Evolutionary conservation across 1,139 yeast species (phyloP).

Genomic region (Suhomyces ambrosiae): DNA sequence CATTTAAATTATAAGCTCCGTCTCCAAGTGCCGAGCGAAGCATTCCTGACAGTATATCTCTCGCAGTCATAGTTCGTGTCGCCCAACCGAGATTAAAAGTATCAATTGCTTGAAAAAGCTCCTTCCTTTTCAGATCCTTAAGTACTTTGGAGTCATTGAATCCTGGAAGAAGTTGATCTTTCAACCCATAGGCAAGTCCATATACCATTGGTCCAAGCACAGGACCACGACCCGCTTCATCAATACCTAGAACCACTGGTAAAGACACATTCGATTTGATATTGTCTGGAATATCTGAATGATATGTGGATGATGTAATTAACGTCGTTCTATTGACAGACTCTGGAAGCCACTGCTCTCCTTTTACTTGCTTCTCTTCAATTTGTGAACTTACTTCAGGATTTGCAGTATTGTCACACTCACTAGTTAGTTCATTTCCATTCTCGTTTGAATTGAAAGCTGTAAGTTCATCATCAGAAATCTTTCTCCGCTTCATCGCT

Average conservation of each 20-base stretch:
- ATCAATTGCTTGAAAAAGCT: slow-evolving; percentile 63
- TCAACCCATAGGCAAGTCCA: slow-evolving; percentile 77
- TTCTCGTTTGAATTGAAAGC: no score
- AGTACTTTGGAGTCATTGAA: slow-evolving; percentile 93
- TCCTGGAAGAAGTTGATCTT: slow-evolving; percentile 59
- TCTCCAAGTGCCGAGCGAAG: slow-evolving; percentile 55
- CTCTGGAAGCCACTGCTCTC: slow-evolving; percentile 32
- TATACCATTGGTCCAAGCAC: slow-evolving; percentile 97
- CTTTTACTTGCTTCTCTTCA: no score
- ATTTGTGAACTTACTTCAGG: no score
- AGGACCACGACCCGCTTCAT: slow-evolving; percentile 98
- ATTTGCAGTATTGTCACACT: no score
- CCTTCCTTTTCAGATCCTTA: slow-evolving; percentile 68
- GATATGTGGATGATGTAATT: slow-evolving; percentile 35
- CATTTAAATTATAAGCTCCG: slow-evolving; percentile 77
- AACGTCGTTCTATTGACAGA: slow-evolving; percentile 24
- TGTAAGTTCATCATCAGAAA: background rate
- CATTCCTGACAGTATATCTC: slow-evolving; percentile 90
- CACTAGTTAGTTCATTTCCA: no score
- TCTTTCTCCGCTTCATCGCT: slow-evolving; percentile 7
- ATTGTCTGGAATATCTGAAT: slow-evolving; percentile 32
- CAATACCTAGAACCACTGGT: slow-evolving; percentile 74
- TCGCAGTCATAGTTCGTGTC: slow-evolving; percentile 79
- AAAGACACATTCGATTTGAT: slow-evolving; percentile 21
- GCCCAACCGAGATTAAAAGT: slow-evolving; percentile 79